These are phyloP conservation scores for Hirsutella minnesotensis DNA, from an alignment of 2,329 filamentous ascomycete genomes.

Conservation along the genomic window DNA sequence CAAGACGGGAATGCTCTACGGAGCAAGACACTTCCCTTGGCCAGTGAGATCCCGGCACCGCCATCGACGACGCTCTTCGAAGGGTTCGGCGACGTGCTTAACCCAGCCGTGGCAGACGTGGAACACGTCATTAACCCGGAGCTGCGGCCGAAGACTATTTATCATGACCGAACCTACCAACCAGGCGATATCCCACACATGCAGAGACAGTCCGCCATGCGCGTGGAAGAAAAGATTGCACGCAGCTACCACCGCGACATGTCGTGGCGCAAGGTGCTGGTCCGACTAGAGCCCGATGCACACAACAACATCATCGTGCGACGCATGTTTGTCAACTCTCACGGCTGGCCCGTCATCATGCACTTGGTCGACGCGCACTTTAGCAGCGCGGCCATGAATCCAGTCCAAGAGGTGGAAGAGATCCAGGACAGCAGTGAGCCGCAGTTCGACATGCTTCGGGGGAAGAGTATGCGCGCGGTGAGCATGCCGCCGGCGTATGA, in stretches of 20 bases:
- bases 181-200: conserved; percentile 77
- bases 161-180: conserved; percentile 93
- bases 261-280: conserved; percentile 93
- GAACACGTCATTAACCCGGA: conserved; percentile 78
- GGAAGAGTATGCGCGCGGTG: too few species aligned
- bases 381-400: background rate
- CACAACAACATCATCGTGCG: conserved; percentile 69
- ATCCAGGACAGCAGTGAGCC: too few species aligned
- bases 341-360: conserved; percentile 87
- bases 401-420: too few species aligned
- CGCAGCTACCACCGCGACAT: conserved; percentile 85
- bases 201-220: conserved; percentile 38
- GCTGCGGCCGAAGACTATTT: conserved; percentile 76
- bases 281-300: conserved; percentile 88
- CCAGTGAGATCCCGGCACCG: conserved; percentile 6
- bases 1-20: background rate
- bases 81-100: conserved; percentile 82
- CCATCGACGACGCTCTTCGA: conserved; percentile 71
- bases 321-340: conserved; percentile 92
- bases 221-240: conserved; percentile 95
- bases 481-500: too few species aligned
- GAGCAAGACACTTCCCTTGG: background rate
- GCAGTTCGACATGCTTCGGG: too few species aligned
- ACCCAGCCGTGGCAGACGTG: conserved; percentile 71
- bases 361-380: conserved; percentile 22